Base-by-base conservation (phyloP, 768 basidiomycete genomes). In the Lyophyllum semitale region DNA sequence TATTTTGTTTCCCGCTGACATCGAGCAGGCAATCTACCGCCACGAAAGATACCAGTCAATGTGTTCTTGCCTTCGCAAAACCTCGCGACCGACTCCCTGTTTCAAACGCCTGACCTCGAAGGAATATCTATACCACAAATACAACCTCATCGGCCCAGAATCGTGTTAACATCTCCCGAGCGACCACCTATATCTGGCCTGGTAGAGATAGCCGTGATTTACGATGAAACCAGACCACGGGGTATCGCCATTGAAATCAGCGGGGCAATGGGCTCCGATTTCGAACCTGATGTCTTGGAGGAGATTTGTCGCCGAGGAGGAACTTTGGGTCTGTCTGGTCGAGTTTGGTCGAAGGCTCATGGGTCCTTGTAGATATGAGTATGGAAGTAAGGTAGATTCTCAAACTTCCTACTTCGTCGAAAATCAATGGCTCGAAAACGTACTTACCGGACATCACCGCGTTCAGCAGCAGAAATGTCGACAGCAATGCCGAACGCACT, bases 261-360 rank as follows among this genome's bases (percentile, higher is more conserved):
- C 29, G 85, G 85, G 1, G 83, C 81, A 3, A 81, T 86, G 76
- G 83, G 80, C 1, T 68, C 72, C 29, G 84, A 84, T 53, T 54
- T 85, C 44, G 79, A 83, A 52, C 66, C 71, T 8, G 79, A 82
- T 32, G 73, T 73, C 22, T 70, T 92, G 64, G 89, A 90, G 60
- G 89, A 93, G 65, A 76, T 84, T 33, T 82, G 84, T 58, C 77
- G 91, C 44, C 77, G 91, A 15, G 91, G 91, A 3, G 90, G 91
- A 6, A 71, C 80, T 8, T 77, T 90, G 52, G 84, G 88, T 4
- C 65, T 93, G 50, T 75, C 88, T 37, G 91, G 89, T 18, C 77
- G 85, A 54, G 75, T 91, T 29, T 93, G 82, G 81, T 73, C 76
- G 6, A 77, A 72, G 51, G 70, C 74, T 22, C 67, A 69, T 42